Base-by-base conservation (phyloP, 306 rosid species). In the Rosa lucieae region DNA sequence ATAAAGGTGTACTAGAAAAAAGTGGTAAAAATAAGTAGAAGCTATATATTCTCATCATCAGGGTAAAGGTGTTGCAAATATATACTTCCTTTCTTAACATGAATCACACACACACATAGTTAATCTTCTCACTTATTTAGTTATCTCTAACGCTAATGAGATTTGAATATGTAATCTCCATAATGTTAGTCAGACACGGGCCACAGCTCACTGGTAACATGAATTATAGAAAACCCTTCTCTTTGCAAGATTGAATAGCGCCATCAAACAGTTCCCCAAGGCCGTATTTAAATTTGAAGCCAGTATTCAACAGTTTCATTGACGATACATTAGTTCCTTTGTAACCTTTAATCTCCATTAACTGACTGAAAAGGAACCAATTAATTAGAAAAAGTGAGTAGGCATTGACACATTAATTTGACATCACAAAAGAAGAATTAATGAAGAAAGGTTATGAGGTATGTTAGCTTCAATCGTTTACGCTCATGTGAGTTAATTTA, bases 181-280 rank as follows among this genome's bases (percentile, higher is more conserved):
- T 4, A 5, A 4, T 14, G 20, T 51, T 17, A 51, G 56, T 51
- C 1, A 51, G 56, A 51, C n/a, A 48, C 15, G 20, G 55, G 1
- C 20, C 20, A 51, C 7, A 14, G 51, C 20, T 48, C 23, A 18
- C 29, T 55, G 23, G 1, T 8, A n/a, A n/a, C 8, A 2, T 8
- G 63, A 51, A 18, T 18, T 70, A 65, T 10, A 86, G 85, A 37
- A 78, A 63, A 23, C 90, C 86, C 86, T 85, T 89, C 26, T 83
- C 88, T 83, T 81, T 89, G 81, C 86, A 87, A 52, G 82, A 70
- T 39, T 75, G 73, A 61, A 89, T 73, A 32, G 92, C 89, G 10
- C 76, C 89, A 77, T 83, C 85, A 62, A 81, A 80, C 78, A 87
- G 87, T 46, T 85, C 90, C 14, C 63, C 79, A 21, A 83, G 47